Base-by-base conservation (phyloP, 2,329 filamentous ascomycete genomes). In the Monosporascus sp. region DNA sequence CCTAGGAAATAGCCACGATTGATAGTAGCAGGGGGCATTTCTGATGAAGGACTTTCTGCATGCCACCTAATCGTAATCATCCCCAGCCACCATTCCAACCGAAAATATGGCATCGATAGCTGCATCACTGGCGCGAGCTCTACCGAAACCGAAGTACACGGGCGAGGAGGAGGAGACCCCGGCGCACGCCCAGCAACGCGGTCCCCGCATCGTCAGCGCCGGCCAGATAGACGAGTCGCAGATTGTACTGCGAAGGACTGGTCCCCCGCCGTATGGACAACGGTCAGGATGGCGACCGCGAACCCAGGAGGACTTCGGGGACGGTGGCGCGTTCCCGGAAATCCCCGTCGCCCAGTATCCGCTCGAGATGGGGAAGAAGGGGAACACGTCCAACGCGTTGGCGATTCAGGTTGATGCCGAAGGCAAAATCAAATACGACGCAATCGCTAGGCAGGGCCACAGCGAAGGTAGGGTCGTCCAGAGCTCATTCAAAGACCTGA, bases 301-400 rank as follows among this genome's bases (percentile, higher is more conserved):
- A 65, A 81, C 81, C 41, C 83, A 88, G 58, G 92, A 97, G 68
- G 94, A 99, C 71, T 99, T 92, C 74, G 92, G 90, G 64, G 92
- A 97, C 77, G 94, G 94, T 59, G 94, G 94, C 64, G 91, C 93
- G 50, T 99, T 97, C 67, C 94, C 94, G 38, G 93, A 97, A 73
- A 86, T 97, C 27, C 86, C 89, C 15, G 85, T 97, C 50, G 94
- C 93, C 44, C 94, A 99, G 68, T 99, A 97, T 68, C 94, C 94
- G 11, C 82, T 96, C 49, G 90, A 96, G 55, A 97, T 97, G 90
- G 93, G 93, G 54, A 85, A 87, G 64, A 95, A 96, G 72, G 79
- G 80, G 8, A 80, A 77, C 35, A 83, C 80, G 47, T 94, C 86
- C 60, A 97, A 96, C 73, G 92, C 94, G 52, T 80, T 99, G 48